Evolutionary conservation across 345 rosid species (phyloP), one percentile per base, ranked within the genome.

Genomic region (Leavenworthia alabamica): DNA sequence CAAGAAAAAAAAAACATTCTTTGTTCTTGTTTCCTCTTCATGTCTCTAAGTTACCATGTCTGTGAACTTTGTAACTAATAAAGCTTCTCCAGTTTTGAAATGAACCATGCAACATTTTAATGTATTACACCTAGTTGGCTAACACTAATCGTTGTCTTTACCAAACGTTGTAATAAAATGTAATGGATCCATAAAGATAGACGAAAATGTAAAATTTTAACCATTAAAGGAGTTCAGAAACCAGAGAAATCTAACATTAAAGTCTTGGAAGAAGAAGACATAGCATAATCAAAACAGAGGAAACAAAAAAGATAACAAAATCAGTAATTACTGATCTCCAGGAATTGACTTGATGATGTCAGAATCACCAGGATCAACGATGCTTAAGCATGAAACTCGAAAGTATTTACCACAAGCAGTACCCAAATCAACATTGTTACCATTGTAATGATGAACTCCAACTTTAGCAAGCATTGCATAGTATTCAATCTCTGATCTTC

Each of bases 401-500:
- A 73, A 86, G 68, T 82, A 82, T 74, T 86, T 84, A 23, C 95
- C 95, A 0, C 90, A 86, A 35, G 95, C 83, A 40, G 95, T 86
- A 13, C 95, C 95, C 54, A 86, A 59, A 66, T 84, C 95, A 0
- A 82, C 87, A 23, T 86, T 86, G 79, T 81, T 84, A 71, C 79
- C 52, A 56, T 71, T 71, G 70, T 71, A 71, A 32, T 23, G 75
- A 64, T 71, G 70, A 4, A 71, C 75, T 8, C 75, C 66, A 40
- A 71, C 60, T 49, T 71, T 71, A 7, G 75, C 71, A 43, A 71
- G 75, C 70, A 64, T 71, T 0, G 71, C 75, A 14, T 63, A 71
- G 46, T 86, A 86, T 39, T 86, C 90, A 5, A 86, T 84, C 83
- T 86, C 88, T 16, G 95, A 86, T 75, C 86, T 86, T 42, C 86